These are phyloP conservation scores for Vigna hirtella DNA, from an alignment of 306 rosid genomes.

Conservation along the genomic window DNA sequence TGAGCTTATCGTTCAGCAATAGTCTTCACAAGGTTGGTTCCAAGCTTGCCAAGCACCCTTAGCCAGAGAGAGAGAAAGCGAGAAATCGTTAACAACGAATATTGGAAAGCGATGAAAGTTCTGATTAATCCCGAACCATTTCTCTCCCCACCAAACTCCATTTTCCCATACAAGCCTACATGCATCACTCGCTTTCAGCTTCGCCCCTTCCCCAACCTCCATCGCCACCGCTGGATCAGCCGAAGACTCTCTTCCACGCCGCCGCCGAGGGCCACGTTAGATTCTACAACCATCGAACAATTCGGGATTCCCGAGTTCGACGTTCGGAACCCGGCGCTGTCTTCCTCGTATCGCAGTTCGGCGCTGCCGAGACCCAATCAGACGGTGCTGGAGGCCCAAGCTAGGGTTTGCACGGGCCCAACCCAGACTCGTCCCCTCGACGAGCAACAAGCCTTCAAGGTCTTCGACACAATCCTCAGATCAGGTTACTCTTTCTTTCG, in stretches of 20 bases:
- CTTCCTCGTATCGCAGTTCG: slow-evolving; percentile 74
- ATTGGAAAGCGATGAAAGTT: slow-evolving; percentile 61
- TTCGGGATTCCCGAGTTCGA: slow-evolving; percentile 68
- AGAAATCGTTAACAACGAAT: neutral
- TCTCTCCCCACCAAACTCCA: slow-evolving; percentile 44
- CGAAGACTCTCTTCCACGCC: slow-evolving; percentile 37
- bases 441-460: slow-evolving; percentile 85
- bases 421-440: slow-evolving; percentile 82
- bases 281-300: slow-evolving; percentile 59
- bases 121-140: slow-evolving; percentile 56
- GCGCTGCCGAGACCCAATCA: slow-evolving; percentile 71
- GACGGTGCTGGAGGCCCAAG: slow-evolving; percentile 88
- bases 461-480: slow-evolving; percentile 80
- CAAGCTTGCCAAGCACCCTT: neutral
- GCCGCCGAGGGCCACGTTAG: slow-evolving; percentile 53
- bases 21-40: neutral
- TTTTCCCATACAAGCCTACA: slow-evolving; percentile 40
- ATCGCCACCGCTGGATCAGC: slow-evolving; percentile 45
- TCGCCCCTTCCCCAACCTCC: slow-evolving; percentile 46
- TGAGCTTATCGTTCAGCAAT: neutral
- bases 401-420: slow-evolving; percentile 96
- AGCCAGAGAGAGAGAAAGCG: neutral
- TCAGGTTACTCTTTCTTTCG: slow-evolving; percentile 60
- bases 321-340: slow-evolving; percentile 67
- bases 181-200: slow-evolving; percentile 40